phyloP scores from a whole-genome alignment of 306 rosid genomes.

The Alnus glutinosa region DNA sequence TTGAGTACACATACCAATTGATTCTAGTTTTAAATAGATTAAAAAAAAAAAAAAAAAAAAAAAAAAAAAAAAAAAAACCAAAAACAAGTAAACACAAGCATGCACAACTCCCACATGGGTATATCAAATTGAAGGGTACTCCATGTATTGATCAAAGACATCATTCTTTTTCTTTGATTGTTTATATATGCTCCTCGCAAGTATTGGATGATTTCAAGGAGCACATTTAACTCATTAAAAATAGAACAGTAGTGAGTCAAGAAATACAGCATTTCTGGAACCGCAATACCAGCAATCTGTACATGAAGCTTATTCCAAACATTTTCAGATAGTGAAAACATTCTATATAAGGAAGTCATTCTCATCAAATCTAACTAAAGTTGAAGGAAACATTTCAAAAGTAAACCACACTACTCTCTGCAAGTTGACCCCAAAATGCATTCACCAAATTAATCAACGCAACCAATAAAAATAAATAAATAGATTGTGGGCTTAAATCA shows the following conservation, averaged over 20 bases:
- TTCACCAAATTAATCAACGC: not conserved
- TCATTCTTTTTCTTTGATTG: not conserved
- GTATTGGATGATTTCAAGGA: not conserved
- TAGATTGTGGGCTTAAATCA: not conserved
- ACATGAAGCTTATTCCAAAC: not conserved
- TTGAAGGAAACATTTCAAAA: not conserved
- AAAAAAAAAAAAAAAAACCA: not conserved
- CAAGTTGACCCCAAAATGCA: slow-evolving; percentile 15
- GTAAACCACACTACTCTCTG: slow-evolving; percentile 11
- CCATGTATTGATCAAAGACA: not conserved
- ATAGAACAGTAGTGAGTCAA: not conserved
- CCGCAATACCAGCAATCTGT: not conserved
- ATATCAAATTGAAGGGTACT: not conserved
- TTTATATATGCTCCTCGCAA: not conserved
- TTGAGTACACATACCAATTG: not conserved
- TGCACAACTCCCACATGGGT: not conserved
- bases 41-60: not conserved
- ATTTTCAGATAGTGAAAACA: not conserved
- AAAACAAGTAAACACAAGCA: not conserved
- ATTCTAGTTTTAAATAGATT: not conserved
- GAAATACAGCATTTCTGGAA: not conserved
- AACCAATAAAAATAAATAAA: no score
- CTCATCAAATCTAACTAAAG: not conserved
- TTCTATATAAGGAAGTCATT: not conserved
- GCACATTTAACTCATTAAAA: not conserved